Evolutionary conservation across 2,329 filamentous ascomycete species (phyloP), one percentile per base, ranked within the genome.

Genomic region (Diaporthe sp.): DNA sequence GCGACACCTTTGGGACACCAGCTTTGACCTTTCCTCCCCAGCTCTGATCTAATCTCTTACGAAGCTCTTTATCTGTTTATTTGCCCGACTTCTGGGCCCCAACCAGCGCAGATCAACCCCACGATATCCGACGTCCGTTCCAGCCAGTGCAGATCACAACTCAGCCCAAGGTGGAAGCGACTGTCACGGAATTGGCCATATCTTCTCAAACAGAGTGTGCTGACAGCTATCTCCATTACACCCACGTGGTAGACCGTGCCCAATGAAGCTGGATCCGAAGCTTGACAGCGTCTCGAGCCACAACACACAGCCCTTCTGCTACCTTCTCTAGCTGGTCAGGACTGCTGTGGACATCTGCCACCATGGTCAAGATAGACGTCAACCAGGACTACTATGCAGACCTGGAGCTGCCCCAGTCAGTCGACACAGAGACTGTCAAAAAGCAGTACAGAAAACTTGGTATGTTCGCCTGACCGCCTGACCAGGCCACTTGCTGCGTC

Each of bases 401-500:
- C 85, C 88, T 98, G 73, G 94, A 94, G 78, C 85, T 98, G 74
- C 84, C 90, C 15, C 69, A 61, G 39, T 90, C 89, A 79, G 94
- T 94, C 72, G 91, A 93, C 78, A 85, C 91, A 58, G 90, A 92
- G 42, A 94, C 97, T 55, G 92, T 98, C 82, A 96, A 95, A 86
- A 97, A 93, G 84, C 93, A 96, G 80, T 98, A 95, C 84, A 91
- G 94, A 79, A 95, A 95, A 83, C 90, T 98, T 81, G 94, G 94
- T 95, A 86, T 44, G 42, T 65, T 42, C n/a, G 51, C 49, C 28
- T 6, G 19, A 9, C 17, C 19, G 12, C 15, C 9, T 69, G 9
- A 6, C 19, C 74, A 75, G 42, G 76, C 73, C 59, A 55, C 51
- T 58, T 76, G 61, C 81, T 84, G 42, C 31, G n/a, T 53, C 31